A percentile compares a stretch with the other conserved stretches of the same genome.
Evolutionary conservation across 148 eudicot species (phyloP).

Genomic region (Fagopyrum esculentum): DNA sequence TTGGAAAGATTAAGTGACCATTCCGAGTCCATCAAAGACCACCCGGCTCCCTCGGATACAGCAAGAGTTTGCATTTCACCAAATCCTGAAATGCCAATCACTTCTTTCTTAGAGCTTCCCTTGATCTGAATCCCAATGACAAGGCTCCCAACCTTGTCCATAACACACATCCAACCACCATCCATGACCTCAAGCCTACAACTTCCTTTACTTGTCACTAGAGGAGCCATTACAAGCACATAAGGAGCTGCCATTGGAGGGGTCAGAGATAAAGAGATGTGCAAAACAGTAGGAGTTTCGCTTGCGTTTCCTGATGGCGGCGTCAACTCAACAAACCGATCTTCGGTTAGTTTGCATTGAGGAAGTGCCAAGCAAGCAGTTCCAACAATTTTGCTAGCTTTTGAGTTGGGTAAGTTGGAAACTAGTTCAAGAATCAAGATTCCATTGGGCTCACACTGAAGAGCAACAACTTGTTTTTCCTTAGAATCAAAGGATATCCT

Average conservation of each 20-base stretch:
- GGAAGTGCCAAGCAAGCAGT: conserved; percentile 11
- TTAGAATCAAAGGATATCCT: conserved; percentile 9
- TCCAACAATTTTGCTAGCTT: background rate
- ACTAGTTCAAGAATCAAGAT: conserved; percentile 15
- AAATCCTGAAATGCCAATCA: background rate
- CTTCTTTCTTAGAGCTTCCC: background rate
- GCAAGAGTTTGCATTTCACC: background rate
- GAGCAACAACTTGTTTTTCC: conserved; percentile 12
- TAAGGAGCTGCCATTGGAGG: conserved; percentile 7
- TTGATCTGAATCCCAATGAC: background rate
- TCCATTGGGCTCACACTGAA: conserved; percentile 18
- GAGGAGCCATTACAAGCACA: background rate
- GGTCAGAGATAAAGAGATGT: conserved; percentile 4
- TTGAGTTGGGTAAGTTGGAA: background rate
- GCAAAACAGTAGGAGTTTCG: background rate
- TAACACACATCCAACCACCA: conserved; percentile 7
- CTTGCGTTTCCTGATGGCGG: conserved; percentile 6
- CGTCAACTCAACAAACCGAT: conserved; percentile 11
- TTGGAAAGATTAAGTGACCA: background rate
- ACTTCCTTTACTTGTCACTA: background rate
- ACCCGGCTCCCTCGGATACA: background rate
- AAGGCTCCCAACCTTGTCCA: background rate
- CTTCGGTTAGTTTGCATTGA: background rate
- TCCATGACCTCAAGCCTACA: background rate
- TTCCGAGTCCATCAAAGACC: conserved; percentile 3